A percentile compares a stretch with the other conserved stretches of the same genome.
Conservation (phyloP, 2,329 filamentous ascomycete species). For the Zasmidium citrigriseum region DNA sequence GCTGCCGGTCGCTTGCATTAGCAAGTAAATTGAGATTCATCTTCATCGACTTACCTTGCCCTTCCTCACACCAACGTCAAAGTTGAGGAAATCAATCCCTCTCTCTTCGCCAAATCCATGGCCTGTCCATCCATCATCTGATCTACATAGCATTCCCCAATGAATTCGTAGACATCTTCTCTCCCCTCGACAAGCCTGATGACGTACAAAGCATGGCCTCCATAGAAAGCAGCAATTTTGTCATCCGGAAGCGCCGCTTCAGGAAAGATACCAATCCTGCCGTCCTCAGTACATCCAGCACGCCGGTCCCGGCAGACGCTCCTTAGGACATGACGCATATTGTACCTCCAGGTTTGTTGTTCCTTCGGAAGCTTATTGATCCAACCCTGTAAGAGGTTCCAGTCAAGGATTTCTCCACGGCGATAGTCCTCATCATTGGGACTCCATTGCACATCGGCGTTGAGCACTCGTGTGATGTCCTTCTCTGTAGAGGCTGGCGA, state of each 20-base stretch:
- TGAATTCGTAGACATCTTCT: background rate
- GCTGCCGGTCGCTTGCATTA: too few relatives aligned
- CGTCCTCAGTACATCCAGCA: background rate
- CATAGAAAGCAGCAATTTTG: background rate
- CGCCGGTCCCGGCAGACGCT: background rate
- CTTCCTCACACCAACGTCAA: background rate
- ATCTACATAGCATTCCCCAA: slow-evolving; percentile 9
- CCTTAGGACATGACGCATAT: background rate
- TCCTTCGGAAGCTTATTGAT: background rate
- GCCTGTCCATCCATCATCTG: slow-evolving; percentile 6
- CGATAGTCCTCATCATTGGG: background rate
- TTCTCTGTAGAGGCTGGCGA: background rate
- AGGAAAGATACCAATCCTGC: background rate
- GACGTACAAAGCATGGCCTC: slow-evolving; percentile 3
- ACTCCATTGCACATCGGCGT: background rate
- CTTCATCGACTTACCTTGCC: too few relatives aligned
- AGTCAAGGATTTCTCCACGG: background rate
- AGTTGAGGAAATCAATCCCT: background rate
- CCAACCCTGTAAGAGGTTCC: background rate
- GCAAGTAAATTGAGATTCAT: too few relatives aligned
- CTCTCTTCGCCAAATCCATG: background rate
- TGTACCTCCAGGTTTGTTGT: background rate
- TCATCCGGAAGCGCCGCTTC: background rate
- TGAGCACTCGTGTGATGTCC: background rate
- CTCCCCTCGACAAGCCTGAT: background rate